A percentile compares a stretch with the other conserved stretches of the same genome.
Conservation (phyloP, 2,329 filamentous ascomycete species). For the Cladosporium oxysporum region DNA sequence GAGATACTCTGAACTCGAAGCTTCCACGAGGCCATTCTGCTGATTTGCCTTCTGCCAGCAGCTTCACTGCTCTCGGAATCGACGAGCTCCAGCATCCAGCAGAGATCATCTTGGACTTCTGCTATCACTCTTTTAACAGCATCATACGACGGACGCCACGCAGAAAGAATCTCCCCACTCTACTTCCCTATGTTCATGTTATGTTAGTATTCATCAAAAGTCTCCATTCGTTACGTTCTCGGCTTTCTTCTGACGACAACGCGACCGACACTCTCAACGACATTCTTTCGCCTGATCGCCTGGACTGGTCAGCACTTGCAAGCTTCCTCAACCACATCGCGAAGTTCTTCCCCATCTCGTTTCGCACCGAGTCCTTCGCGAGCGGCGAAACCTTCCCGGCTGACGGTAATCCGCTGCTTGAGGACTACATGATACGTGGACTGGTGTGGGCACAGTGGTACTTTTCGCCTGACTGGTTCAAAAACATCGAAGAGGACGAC, state of each 20-base stretch:
- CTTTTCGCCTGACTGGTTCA: conserved; percentile 63
- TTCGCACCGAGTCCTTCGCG: conserved; percentile 38
- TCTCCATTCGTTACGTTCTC: conserved; percentile 23
- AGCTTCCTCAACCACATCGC: conserved; percentile 57
- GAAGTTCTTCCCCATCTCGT: conserved; percentile 39
- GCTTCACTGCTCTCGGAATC: neutral
- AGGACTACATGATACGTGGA: conserved; percentile 68
- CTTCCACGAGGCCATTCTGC: conserved; percentile 15
- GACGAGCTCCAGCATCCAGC: neutral
- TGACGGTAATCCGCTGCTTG: conserved; percentile 60
- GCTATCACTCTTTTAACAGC: conserved; percentile 13
- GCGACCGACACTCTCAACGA: conserved; percentile 31
- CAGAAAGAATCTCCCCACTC: conserved; percentile 47
- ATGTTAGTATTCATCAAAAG: conserved; percentile 60
- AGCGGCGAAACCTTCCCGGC: conserved; percentile 41
- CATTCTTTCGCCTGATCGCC: neutral
- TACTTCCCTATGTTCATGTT: conserved; percentile 63
- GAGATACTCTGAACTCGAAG: conserved; percentile 20
- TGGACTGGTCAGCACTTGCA: conserved; percentile 53
- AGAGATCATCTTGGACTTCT: conserved; percentile 21
- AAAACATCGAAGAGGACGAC: conserved; percentile 65
- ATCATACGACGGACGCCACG: conserved; percentile 30
- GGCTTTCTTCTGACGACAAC: conserved; percentile 23
- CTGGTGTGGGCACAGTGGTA: conserved; percentile 62
- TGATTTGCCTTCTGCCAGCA: neutral